phyloP scores from a whole-genome alignment of 345 rosid genomes.

The Boechera divaricarpa region DNA sequence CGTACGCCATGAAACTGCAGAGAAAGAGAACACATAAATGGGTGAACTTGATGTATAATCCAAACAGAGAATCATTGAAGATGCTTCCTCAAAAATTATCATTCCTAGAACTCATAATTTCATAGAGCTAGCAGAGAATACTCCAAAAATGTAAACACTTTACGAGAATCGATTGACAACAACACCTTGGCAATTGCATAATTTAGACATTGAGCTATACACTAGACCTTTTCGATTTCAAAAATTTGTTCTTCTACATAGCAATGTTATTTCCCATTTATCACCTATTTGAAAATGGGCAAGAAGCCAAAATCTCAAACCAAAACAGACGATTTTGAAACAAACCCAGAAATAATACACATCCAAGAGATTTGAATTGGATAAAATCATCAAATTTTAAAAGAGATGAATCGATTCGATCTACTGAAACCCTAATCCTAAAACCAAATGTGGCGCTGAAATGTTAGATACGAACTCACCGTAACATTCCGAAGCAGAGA shows the following conservation, averaged over 20 bases:
- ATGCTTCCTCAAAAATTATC: background rate
- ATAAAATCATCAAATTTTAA: background rate
- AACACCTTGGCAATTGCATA: background rate
- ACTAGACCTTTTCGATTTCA: background rate
- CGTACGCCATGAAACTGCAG: slow-evolving; percentile 56
- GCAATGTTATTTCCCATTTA: background rate
- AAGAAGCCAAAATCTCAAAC: background rate
- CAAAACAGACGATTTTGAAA: background rate
- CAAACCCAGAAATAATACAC: background rate
- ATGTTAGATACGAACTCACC: slow-evolving; percentile 26
- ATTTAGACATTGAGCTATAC: background rate
- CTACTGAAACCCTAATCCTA: slow-evolving; percentile 16
- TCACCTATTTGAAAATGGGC: background rate
- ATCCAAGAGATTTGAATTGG: background rate
- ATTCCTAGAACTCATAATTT: background rate
- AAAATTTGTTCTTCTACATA: background rate
- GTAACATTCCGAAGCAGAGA: slow-evolving; percentile 47
- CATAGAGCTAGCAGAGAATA: background rate
- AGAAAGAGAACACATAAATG: background rate
- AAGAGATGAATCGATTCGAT: slow-evolving; percentile 8
- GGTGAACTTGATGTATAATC: background rate
- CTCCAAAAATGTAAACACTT: background rate
- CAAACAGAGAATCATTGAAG: background rate
- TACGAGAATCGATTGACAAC: background rate
- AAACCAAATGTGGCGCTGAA: background rate